These are phyloP conservation scores for Colletotrichum sidae DNA, from an alignment of 2,329 filamentous ascomycete genomes.

Conservation along the genomic window DNA sequence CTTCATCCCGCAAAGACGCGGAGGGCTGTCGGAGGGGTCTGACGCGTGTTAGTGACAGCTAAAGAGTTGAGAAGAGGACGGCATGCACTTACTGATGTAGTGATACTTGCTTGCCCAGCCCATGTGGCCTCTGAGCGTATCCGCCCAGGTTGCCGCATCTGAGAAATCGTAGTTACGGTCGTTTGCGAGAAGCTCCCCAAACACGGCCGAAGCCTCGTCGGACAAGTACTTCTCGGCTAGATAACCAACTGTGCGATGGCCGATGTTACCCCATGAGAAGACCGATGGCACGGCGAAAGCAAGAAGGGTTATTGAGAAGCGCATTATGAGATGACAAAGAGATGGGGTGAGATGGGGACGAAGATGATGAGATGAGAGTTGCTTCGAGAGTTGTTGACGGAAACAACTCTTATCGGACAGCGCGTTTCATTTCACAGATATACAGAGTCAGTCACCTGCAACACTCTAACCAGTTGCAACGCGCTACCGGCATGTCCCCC, in stretches of 20 bases:
- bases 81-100: constrained; percentile 31
- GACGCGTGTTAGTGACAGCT: neutral
- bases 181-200: constrained; percentile 37
- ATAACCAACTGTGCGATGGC: constrained; percentile 38
- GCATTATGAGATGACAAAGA: constrained; percentile 15
- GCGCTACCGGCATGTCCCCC: constrained; percentile 5
- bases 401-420: constrained; percentile 19
- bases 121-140: constrained; percentile 36
- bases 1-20: constrained; percentile 36
- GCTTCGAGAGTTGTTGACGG: neutral
- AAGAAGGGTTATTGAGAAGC: constrained; percentile 11
- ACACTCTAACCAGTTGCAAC: constrained; percentile 28
- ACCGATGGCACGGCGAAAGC: constrained; percentile 8
- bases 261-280: constrained; percentile 34
- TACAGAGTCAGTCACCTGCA: neutral
- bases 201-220: constrained; percentile 27
- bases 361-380: neutral
- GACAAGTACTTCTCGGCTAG: constrained; percentile 37
- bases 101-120: constrained; percentile 38
- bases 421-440: neutral
- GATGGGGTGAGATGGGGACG: neutral
- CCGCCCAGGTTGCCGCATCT: constrained; percentile 37
- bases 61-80: neutral
- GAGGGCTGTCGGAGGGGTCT: constrained; percentile 36
- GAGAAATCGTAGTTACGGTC: constrained; percentile 38